Evolutionary conservation across 768 basidiomycete genomes (phyloP), one percentile per base, ranked within the genome.

Genomic region (Epithele typhae): DNA sequence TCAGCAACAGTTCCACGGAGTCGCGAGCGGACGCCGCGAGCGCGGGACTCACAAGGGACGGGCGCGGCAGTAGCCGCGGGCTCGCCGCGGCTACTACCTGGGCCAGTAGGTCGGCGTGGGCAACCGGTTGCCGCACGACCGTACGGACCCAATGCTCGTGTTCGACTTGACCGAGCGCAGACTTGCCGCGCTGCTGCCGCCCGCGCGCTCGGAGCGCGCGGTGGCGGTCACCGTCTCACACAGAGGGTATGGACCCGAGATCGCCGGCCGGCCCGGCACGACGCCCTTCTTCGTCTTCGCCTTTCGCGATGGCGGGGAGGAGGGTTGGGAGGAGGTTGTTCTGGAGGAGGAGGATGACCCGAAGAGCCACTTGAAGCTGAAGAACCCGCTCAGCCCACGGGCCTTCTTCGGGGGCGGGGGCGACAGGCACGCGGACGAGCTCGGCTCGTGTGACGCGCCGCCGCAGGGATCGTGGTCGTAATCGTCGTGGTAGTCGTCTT

Each of bases 181-280:
- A 27, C 58, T 55, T 22, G 52, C 52, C 25, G 54, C 59, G 24
- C 55, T 50, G 37, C 53, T 53, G 46, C 44, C 43, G 25, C 33
- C 45, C n/a, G 30, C 48, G 34, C 19, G 42, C 25, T 18, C 40
- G 34, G 10, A 19, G 22, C 36, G 51, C 21, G 40, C 53, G 37
- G 37, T 46, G 19, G 37, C 40, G 36, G 56, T 48, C 21, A 56
- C 56, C 8, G 54, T 43, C 33, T 60, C 59, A 50, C 59, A 64
- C 45, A 68, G 52, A 17, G 65, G 64, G 48, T 62, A 58, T 25
- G 66, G 66, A 22, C 61, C 63, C 10, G 66, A 68, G 44, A 68
- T 68, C 23, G 49, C 34, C 18, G 60, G 65, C 25, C 60, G 58
- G 21, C 54, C 59, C 37, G 51, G 41, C 43, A 27, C 35, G 25